phyloP scores from a whole-genome alignment of 2,329 filamentous ascomycete genomes.

The Dactylonectria estremocensis region DNA sequence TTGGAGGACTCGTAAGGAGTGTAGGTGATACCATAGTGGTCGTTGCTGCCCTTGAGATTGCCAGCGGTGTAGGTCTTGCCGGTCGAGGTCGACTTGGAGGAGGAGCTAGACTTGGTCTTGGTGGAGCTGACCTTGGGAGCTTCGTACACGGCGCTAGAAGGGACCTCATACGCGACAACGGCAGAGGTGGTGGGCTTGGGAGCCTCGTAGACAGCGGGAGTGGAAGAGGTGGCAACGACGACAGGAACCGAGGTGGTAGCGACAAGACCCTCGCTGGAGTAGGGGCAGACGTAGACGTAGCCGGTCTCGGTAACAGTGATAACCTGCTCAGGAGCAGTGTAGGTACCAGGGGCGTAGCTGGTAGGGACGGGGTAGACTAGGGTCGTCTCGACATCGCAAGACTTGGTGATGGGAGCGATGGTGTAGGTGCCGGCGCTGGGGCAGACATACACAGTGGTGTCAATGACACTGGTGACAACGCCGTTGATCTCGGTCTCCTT shows the following conservation, averaged over 20 bases:
- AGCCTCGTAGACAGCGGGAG: constrained; percentile 33
- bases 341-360: constrained; percentile 78
- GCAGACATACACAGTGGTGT: constrained; percentile 81
- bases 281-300: constrained; percentile 81
- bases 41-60: constrained; percentile 59
- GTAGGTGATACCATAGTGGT: constrained; percentile 84
- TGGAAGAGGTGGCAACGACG: background rate
- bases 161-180: constrained; percentile 25
- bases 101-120: constrained; percentile 36
- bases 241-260: constrained; percentile 32
- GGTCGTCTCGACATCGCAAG: constrained; percentile 67
- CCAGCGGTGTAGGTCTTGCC: constrained; percentile 46
- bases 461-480: constrained; percentile 77
- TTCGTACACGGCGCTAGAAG: constrained; percentile 36
- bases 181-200: constrained; percentile 26
- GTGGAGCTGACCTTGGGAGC: constrained; percentile 33
- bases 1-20: constrained; percentile 76
- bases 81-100: constrained; percentile 39
- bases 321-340: constrained; percentile 77
- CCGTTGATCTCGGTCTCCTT: constrained; percentile 71
- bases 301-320: constrained; percentile 79
- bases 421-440: constrained; percentile 82
- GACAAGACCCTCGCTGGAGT: constrained; percentile 62
- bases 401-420: constrained; percentile 78
- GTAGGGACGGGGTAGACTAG: constrained; percentile 77